A percentile compares a stretch with the other conserved stretches of the same genome.
Conservation (phyloP, 495 filamentous ascomycete genomes). For the Chaetomium fimeti region DNA sequence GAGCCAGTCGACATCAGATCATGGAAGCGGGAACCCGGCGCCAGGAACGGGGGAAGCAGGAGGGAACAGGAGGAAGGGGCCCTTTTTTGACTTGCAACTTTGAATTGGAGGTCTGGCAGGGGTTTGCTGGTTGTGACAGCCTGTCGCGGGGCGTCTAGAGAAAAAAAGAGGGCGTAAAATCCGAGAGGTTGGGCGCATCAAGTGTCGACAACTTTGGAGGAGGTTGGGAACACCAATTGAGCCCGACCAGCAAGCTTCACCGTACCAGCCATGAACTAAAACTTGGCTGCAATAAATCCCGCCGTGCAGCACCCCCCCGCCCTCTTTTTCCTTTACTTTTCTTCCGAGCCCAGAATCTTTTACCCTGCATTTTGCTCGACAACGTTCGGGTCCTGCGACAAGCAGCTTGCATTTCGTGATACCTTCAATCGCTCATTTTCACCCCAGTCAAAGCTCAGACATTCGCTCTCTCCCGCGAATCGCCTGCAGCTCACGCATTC, state of each 20-base stretch:
- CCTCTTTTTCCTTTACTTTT: slow-evolving; percentile 15
- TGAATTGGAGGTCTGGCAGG: not conserved
- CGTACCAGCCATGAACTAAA: slow-evolving; percentile 20
- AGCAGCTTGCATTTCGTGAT: not conserved
- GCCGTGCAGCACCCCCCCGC: slow-evolving; percentile 17
- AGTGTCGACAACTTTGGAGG: slow-evolving; percentile 27
- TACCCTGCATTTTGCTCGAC: slow-evolving; percentile 17
- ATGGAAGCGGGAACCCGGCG: slow-evolving; percentile 5
- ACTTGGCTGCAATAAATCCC: slow-evolving; percentile 28
- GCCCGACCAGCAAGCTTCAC: slow-evolving; percentile 30
- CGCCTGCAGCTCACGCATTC: not conserved
- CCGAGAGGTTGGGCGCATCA: slow-evolving; percentile 35
- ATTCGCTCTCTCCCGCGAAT: not conserved
- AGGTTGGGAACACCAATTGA: slow-evolving; percentile 34
- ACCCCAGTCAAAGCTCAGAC: not conserved
- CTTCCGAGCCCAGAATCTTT: slow-evolving; percentile 6
- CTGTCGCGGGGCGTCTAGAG: not conserved
- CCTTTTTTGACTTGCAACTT: not conserved
- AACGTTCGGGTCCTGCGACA: not conserved
- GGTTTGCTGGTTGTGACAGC: slow-evolving; percentile 9
- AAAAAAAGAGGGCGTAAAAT: slow-evolving; percentile 15
- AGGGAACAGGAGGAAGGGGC: not conserved
- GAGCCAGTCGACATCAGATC: slow-evolving; percentile 1
- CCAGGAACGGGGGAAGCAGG: not conserved
- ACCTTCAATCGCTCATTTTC: not conserved